Percentiles rank a stretch among this genome's conserved stretches.
These are phyloP conservation scores for Cystobasidiopsis lactophilus DNA, from an alignment of 768 basidiomycete genomes.

Conservation along the genomic window DNA sequence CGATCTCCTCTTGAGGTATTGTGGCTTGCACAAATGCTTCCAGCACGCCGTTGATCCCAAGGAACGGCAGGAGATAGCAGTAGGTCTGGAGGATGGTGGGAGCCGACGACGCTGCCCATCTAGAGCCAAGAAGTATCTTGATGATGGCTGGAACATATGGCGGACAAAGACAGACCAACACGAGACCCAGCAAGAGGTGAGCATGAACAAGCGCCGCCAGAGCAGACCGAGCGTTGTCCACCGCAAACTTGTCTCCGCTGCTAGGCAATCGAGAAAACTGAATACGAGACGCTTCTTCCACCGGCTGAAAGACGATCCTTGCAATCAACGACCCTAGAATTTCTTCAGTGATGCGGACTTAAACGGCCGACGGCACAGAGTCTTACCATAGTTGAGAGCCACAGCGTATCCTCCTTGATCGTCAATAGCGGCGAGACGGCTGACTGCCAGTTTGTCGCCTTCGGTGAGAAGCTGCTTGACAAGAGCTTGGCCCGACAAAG, in stretches of 20 bases:
- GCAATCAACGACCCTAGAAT: constrained; percentile 84
- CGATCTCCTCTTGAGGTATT: constrained; percentile 44
- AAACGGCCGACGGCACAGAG: neutral
- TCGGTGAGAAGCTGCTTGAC: constrained; percentile 91
- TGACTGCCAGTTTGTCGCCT: constrained; percentile 75
- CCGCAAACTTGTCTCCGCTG: too few relatives aligned
- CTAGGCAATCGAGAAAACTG: constrained; percentile 52
- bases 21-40: constrained; percentile 77
- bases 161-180: constrained; percentile 53
- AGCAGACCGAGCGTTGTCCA: neutral
- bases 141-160: constrained; percentile 49
- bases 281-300: constrained; percentile 76
- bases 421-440: constrained; percentile 54
- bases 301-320: constrained; percentile 77
- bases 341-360: too few relatives aligned
- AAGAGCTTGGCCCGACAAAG: constrained; percentile 69
- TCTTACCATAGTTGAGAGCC: constrained; percentile 78
- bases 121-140: constrained; percentile 40
- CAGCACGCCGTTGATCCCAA: constrained; percentile 72
- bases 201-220: constrained; percentile 7
- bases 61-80: constrained; percentile 67
- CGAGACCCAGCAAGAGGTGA: constrained; percentile 14
- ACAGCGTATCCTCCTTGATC: constrained; percentile 91
- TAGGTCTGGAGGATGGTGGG: constrained; percentile 55
- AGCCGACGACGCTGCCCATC: constrained; percentile 44